phyloP scores from a whole-genome alignment of 1,284 basidiomycete species.

The Ceratobasidium papillatum region DNA sequence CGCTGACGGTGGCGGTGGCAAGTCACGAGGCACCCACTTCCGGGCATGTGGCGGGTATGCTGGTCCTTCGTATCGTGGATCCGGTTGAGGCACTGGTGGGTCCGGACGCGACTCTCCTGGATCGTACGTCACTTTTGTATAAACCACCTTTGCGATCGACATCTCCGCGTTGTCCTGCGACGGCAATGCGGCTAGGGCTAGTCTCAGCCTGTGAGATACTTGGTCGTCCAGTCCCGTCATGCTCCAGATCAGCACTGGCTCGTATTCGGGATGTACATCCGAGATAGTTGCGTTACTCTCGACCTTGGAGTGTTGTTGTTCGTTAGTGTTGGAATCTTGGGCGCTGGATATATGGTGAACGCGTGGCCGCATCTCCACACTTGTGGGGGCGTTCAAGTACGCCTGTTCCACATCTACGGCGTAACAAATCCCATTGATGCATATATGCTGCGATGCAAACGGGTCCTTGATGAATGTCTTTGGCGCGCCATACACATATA shows the following conservation, averaged over 20 bases:
- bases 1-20: neutral
- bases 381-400: neutral
- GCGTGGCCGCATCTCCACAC: too few relatives aligned
- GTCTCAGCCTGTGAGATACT: neutral
- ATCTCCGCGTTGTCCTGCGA: conserved; percentile 7
- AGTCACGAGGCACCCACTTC: neutral
- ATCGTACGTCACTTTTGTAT: conserved; percentile 8
- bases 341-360: neutral
- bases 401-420: conserved; percentile 10
- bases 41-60: neutral
- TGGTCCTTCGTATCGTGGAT: neutral
- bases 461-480: conserved; percentile 14
- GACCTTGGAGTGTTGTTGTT: too few relatives aligned
- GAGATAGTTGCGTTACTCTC: neutral
- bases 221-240: conserved; percentile 19
- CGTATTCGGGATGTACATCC: neutral
- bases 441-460: neutral
- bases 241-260: conserved; percentile 19
- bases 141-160: conserved; percentile 8
- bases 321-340: neutral
- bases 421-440: neutral
- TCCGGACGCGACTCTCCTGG: conserved; percentile 12
- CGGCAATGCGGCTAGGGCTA: conserved; percentile 7
- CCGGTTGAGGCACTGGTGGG: neutral
- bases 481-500: conserved; percentile 5